Evolutionary conservation across 192 early-diverging fungal genomes (phyloP).

Genomic region (Rhizophagus prolifer): DNA sequence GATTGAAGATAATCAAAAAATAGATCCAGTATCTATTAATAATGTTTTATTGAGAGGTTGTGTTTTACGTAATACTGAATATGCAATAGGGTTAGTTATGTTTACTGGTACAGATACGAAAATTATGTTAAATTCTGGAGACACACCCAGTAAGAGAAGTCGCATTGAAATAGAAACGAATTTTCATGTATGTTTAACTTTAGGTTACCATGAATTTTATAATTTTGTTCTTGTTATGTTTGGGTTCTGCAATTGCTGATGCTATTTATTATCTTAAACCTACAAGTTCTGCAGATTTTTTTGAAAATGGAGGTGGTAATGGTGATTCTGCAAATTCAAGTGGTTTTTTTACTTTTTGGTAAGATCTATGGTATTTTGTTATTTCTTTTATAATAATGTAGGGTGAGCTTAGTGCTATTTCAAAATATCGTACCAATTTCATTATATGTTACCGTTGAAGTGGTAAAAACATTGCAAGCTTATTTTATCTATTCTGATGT

Average conservation of each 20-base stretch:
- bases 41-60: conserved; percentile 89
- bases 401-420: conserved; percentile 84
- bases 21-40: conserved; percentile 69
- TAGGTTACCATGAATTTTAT: conserved; percentile 80
- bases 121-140: conserved; percentile 93
- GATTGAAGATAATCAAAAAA: conserved; percentile 37
- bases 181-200: conserved; percentile 62
- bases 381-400: conserved; percentile 29
- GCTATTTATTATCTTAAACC: conserved; percentile 60
- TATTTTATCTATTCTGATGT: conserved; percentile 90
- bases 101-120: conserved; percentile 96
- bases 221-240: conserved; percentile 71
- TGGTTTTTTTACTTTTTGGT: conserved; percentile 75
- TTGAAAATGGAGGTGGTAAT: conserved; percentile 49
- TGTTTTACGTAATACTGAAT: conserved; percentile 88
- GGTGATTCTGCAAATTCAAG: conserved; percentile 51
- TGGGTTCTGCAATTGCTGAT: conserved; percentile 65
- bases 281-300: conserved; percentile 49
- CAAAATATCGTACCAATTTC: conserved; percentile 98
- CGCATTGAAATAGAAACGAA: conserved; percentile 91
- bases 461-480: conserved; percentile 88
- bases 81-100: conserved; percentile 81
- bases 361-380: conserved; percentile 10
- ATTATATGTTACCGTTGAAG: conserved; percentile 89
- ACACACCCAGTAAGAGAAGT: conserved; percentile 89